Evolutionary conservation across 2,329 filamentous ascomycete species (phyloP), one percentile per base, ranked within the genome.

Genomic region (Stemphylium vesicarium): DNA sequence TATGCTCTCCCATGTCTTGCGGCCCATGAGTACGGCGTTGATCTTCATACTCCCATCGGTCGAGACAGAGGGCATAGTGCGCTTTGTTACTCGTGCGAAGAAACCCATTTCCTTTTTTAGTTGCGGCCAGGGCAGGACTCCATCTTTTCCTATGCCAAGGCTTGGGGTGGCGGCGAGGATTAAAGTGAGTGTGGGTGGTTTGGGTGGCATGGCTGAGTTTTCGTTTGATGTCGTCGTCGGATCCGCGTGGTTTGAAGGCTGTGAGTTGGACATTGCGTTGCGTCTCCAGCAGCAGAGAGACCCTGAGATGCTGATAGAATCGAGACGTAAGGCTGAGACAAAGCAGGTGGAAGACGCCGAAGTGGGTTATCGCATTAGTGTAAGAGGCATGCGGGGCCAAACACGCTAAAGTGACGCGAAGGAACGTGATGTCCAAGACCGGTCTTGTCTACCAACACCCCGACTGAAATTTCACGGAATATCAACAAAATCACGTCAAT

Each of bases 1-100:
- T 56, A 99, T 94, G 61, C 88, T 92, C 47, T 96, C 92, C 88
- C 94, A 99, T 0, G 95, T 99, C 77, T 96, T 97, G 70, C 95
- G 90, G 56, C 95, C 95, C 95, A 99, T 99, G 65, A 99, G 89
- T 46, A 98, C 91, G 15, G 91, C 90, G 75, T 82, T 82, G 29
- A 75, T 59, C 13, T 52, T 63, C 10, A 50, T 50, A 49, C 31
- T 24, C 18, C 44, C 38, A 20, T 43, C 26, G 26, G 53, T 47
- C 4, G 48, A 45, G 3, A 56, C 53, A 5, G 29, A 24, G 0
- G 62, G 56, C 20, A 82, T 80, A 0, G 85, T 73, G 13, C 88
- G 85, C 66, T 90, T 92, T 3, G 94, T 98, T 36, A 96, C 89
- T 55, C 93, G 88, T 15, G 92, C 90, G 75, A 99, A 99, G 75